phyloP scores from a whole-genome alignment of 176 grass and related monocot species.

The Zoysia pacifica region DNA sequence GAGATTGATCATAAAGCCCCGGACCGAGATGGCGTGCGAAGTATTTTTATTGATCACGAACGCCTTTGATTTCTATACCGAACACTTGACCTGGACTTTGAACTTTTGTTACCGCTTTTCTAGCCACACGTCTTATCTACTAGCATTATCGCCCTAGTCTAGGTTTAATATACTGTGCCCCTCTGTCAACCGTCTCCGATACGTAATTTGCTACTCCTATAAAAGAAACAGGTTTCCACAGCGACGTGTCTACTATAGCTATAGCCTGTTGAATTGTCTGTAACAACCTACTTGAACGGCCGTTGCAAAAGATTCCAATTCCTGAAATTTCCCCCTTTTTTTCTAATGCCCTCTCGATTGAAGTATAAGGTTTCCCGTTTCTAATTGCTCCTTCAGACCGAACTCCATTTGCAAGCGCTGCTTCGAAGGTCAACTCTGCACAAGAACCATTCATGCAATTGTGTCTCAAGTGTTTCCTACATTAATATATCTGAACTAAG shows the following conservation, averaged over 20 bases:
- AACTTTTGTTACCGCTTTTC: slow-evolving; percentile 19
- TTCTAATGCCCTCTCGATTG: neutral
- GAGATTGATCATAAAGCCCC: neutral
- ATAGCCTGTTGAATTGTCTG: too few species aligned
- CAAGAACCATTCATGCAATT: too few species aligned
- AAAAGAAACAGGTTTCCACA: neutral
- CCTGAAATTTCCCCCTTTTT: neutral
- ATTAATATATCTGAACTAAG: too few species aligned
- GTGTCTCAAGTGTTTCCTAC: too few species aligned
- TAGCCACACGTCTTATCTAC: slow-evolving; percentile 23
- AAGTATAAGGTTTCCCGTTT: slow-evolving; percentile 23
- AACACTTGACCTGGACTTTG: slow-evolving; percentile 39
- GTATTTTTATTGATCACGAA: neutral
- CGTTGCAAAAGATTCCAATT: slow-evolving; percentile 23
- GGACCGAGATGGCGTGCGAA: slow-evolving; percentile 1
- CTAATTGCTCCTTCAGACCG: slow-evolving; percentile 1
- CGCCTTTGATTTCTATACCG: slow-evolving; percentile 4
- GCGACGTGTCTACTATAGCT: too few species aligned
- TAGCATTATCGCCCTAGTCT: slow-evolving; percentile 1
- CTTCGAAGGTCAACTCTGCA: too few species aligned
- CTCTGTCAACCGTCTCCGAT: neutral
- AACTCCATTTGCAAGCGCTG: neutral
- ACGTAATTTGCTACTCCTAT: neutral
- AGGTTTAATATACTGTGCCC: slow-evolving; percentile 32
- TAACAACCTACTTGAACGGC: neutral